Base-by-base conservation (phyloP, 805 yeast species). In the Pichia phayaonensis region DNA sequence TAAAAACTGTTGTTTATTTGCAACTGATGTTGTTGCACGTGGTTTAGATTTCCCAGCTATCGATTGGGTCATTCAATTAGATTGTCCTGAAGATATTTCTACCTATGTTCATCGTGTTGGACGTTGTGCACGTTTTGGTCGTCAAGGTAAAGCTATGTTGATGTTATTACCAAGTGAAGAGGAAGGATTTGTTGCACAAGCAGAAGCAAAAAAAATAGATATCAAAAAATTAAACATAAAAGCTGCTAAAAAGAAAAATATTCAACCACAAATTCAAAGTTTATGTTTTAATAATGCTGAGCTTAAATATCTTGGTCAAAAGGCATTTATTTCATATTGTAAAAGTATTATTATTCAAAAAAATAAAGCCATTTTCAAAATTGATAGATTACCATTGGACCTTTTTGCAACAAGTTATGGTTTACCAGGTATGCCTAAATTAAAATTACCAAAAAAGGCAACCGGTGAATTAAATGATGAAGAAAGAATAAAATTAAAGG, bases 31-130 rank as follows among this genome's bases (percentile, higher is more conserved):
- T 43, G 96, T 88, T 13, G 96, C 97, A 1, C 73, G 97, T 64
- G 97, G 97, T 18, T 77, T 89, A 40, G 97, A 89, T 65, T 88
- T 90, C 67, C 96, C 97, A 0, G 86, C 90, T 7, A 86, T 89
- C 46, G 95, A 90, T 62, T 89, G 97, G 97, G 96, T 89, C n/a
- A 73, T 89, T 10, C 97, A 89, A 65, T 75, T 88, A 1, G 97
- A 89, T 63, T 86, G 95, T 59, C 96, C 97, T 0, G 97, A 89
- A 63, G 95, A 87, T 65, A 76, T 81, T 2, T 88, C 90, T 29
- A 90, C 97, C 0, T 89, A 90, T 66, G 86, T 89, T 48, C 97
- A 89, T 60, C 74, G 97, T 61, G 97, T 86, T 11, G 97, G 97
- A 2, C 79, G 97, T 64, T 81, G 85, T 49, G 97, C 96, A 2